Percentiles rank a stretch among this genome's conserved stretches.
These are phyloP conservation scores for Beauveria medogensis DNA, from an alignment of 2,329 filamentous ascomycete species.

Conservation along the genomic window DNA sequence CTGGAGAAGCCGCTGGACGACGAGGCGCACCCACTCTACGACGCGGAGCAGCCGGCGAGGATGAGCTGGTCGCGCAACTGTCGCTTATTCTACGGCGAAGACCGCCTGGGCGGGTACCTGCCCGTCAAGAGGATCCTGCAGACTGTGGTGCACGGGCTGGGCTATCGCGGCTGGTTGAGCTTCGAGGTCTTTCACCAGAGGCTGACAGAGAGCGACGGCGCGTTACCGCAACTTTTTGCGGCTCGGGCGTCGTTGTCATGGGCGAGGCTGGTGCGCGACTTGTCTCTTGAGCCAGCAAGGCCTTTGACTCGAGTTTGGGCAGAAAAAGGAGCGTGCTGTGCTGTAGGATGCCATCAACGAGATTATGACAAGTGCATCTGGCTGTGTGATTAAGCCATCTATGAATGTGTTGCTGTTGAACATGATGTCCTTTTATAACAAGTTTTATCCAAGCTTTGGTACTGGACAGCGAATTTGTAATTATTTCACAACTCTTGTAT, in stretches of 20 bases:
- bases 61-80: slow-evolving; percentile 77
- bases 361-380: neutral
- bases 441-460: too few relatives aligned
- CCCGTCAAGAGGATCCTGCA: slow-evolving; percentile 54
- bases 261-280: slow-evolving; percentile 29
- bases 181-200: slow-evolving; percentile 61
- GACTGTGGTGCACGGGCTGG: slow-evolving; percentile 54
- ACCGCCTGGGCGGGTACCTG: slow-evolving; percentile 56
- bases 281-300: slow-evolving; percentile 16
- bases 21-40: slow-evolving; percentile 32
- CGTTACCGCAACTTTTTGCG: slow-evolving; percentile 47
- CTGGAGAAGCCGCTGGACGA: slow-evolving; percentile 47
- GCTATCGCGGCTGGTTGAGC: slow-evolving; percentile 62
- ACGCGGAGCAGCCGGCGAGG: slow-evolving; percentile 31
- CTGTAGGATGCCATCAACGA: neutral
- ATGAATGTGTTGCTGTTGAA: too few relatives aligned
- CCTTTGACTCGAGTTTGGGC: neutral
- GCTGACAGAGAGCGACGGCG: slow-evolving; percentile 42
- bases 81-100: slow-evolving; percentile 49
- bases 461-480: neutral
- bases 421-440: too few relatives aligned
- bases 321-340: neutral
- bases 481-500: neutral
- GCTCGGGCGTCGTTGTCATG: slow-evolving; percentile 42
- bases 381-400: too few relatives aligned